Conservation (phyloP, 331 rosid genomes). For the Saraca asoca region DNA sequence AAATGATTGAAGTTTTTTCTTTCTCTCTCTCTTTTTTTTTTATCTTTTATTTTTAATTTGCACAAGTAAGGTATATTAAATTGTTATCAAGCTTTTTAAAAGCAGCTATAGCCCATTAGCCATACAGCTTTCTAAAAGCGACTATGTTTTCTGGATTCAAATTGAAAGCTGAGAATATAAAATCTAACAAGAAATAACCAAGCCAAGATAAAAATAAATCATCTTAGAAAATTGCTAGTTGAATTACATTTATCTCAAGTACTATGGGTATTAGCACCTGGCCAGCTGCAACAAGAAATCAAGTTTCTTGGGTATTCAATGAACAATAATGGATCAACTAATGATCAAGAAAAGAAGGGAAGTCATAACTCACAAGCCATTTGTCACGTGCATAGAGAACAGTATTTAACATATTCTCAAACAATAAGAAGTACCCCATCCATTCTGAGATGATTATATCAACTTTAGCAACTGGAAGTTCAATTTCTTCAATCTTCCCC, state of each 20-base stretch:
- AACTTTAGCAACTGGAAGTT: slow-evolving; percentile 89
- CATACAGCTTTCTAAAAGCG: neutral
- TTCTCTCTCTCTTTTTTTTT: neutral
- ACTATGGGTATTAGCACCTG: neutral
- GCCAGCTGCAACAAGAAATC: neutral
- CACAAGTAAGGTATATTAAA: neutral
- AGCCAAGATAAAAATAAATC: neutral
- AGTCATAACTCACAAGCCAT: slow-evolving; percentile 79
- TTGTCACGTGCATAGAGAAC: slow-evolving; percentile 97
- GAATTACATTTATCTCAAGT: neutral
- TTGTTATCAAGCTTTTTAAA: neutral
- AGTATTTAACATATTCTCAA: slow-evolving; percentile 94
- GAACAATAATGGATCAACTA: neutral
- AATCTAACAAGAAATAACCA: no score
- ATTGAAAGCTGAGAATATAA: neutral
- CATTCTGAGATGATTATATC: slow-evolving; percentile 97
- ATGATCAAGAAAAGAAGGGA: slow-evolving; percentile 8
- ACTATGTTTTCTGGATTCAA: neutral
- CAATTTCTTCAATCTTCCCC: slow-evolving; percentile 95
- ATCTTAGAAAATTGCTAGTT: neutral
- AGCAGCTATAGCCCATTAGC: neutral
- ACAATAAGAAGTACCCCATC: slow-evolving; percentile 99
- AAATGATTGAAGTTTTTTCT: neutral
- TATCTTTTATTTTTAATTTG: no score
- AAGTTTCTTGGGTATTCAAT: neutral